Conservation (phyloP, 2,329 filamentous ascomycete genomes). For the Bipolaris bicolor region DNA sequence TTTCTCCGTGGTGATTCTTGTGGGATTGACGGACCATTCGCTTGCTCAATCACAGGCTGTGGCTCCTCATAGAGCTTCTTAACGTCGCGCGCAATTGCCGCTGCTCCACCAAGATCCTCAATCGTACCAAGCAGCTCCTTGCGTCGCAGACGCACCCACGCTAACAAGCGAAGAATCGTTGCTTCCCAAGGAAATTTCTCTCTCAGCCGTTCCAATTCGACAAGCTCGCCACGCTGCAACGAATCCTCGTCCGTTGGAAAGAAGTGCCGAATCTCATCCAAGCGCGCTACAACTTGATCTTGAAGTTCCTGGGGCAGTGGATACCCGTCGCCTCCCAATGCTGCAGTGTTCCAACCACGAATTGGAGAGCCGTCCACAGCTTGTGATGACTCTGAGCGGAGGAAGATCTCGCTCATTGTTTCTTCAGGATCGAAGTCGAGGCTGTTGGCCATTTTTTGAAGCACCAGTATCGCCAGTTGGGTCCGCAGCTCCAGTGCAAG, state of each 20-base stretch:
- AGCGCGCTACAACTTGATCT: conserved; percentile 46
- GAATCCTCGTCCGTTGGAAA: conserved; percentile 46
- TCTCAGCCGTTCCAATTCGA: conserved; percentile 55
- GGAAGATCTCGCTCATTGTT: conserved; percentile 53
- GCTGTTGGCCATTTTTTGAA: conserved; percentile 44
- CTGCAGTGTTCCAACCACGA: conserved; percentile 45
- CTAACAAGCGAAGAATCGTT: conserved; percentile 54
- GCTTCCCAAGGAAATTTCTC: conserved; percentile 57
- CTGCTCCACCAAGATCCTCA: conserved; percentile 51
- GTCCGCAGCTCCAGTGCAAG: conserved; percentile 62
- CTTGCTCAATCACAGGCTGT: conserved; percentile 10
- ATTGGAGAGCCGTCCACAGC: conserved; percentile 22
- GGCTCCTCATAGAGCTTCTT: conserved; percentile 28
- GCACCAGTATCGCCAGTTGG: conserved; percentile 57
- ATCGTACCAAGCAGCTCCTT: conserved; percentile 55
- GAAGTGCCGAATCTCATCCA: conserved; percentile 46
- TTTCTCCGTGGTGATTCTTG: conserved; percentile 31
- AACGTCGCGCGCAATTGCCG: conserved; percentile 46
- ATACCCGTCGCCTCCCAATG: conserved; percentile 48
- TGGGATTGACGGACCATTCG: conserved; percentile 2
- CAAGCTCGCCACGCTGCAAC: conserved; percentile 30
- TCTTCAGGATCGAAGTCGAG: conserved; percentile 49
- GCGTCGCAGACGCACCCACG: conserved; percentile 56
- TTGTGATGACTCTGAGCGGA: conserved; percentile 25
- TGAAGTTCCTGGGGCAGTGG: conserved; percentile 46